phyloP scores from a whole-genome alignment of 192 early-diverging fungal genomes.

The Dispira simplex region DNA sequence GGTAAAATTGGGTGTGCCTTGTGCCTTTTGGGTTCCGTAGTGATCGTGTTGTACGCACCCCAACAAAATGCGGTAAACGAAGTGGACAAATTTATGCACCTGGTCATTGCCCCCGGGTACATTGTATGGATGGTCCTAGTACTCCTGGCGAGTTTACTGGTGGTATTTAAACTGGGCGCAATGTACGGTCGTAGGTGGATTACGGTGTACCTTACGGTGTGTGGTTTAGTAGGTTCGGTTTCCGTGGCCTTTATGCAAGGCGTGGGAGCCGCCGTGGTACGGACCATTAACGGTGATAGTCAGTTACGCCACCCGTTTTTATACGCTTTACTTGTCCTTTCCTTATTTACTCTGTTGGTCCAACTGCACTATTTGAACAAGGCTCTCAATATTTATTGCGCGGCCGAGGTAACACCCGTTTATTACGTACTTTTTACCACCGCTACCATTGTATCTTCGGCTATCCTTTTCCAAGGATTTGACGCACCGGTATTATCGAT shows the following conservation, averaged over 20 bases:
- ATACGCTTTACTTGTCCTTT: too few species aligned
- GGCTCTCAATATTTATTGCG: constrained; percentile 51
- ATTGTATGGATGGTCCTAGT: too few species aligned
- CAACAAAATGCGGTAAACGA: too few species aligned
- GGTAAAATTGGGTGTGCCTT: constrained; percentile 49
- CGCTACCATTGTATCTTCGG: constrained; percentile 43
- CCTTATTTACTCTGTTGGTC: constrained; percentile 20
- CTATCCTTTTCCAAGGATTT: constrained; percentile 47
- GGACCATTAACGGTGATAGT: constrained; percentile 30
- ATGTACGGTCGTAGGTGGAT: too few species aligned
- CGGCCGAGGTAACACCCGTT: constrained; percentile 56
- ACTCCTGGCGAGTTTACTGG: too few species aligned
- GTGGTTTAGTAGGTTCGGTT: constrained; percentile 44
- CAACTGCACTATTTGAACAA: constrained; percentile 62
- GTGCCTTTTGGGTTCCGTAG: constrained; percentile 42
- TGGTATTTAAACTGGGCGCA: too few species aligned
- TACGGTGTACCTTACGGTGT: constrained; percentile 8
- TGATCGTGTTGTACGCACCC: constrained; percentile 13
- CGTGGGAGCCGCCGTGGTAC: constrained; percentile 47
- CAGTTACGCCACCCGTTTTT: constrained; percentile 34
- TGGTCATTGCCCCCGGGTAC: too few species aligned
- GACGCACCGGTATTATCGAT: constrained; percentile 18
- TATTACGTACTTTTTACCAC: constrained; percentile 65
- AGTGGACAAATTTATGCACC: too few species aligned
- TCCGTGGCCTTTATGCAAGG: constrained; percentile 53